Percentiles rank a stretch among this genome's conserved stretches.
Evolutionary conservation across 2,329 filamentous ascomycete species (phyloP).

Genomic region (Penicillium sp.): DNA sequence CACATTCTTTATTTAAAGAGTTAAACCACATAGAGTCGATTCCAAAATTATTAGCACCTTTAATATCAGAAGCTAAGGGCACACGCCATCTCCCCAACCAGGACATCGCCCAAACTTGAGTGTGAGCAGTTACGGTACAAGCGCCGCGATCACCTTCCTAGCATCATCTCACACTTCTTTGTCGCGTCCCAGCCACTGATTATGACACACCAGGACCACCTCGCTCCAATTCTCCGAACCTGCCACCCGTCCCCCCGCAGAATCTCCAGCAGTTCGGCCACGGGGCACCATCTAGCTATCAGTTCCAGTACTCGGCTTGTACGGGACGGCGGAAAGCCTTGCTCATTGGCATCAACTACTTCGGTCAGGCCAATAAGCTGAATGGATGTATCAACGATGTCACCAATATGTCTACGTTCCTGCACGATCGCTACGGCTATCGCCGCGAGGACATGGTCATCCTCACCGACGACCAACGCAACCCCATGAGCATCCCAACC

Average conservation of each 20-base stretch:
- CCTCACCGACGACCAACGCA: slow-evolving; percentile 92
- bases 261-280: slow-evolving; percentile 72
- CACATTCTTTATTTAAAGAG: no score
- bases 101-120: slow-evolving; percentile 14
- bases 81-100: slow-evolving; percentile 13
- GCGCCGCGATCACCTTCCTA: background rate
- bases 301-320: slow-evolving; percentile 91
- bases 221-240: slow-evolving; percentile 55
- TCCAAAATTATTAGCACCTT: no score
- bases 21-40: no score
- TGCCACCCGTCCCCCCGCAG: slow-evolving; percentile 67
- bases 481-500: slow-evolving; percentile 94
- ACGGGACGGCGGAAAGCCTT: slow-evolving; percentile 85
- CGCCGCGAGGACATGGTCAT: slow-evolving; percentile 96
- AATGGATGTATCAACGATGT: slow-evolving; percentile 97
- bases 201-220: slow-evolving; percentile 44
- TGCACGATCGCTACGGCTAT: slow-evolving; percentile 84
- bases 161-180: background rate
- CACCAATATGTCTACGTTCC: slow-evolving; percentile 89
- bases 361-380: slow-evolving; percentile 83
- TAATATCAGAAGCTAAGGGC: no score
- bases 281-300: slow-evolving; percentile 77
- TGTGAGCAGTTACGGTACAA: slow-evolving; percentile 12
- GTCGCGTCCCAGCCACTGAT: background rate
- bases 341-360: slow-evolving; percentile 95